Evolutionary conservation across 2,329 filamentous ascomycete species (phyloP).

Genomic region (Cladosporium halotolerans): DNA sequence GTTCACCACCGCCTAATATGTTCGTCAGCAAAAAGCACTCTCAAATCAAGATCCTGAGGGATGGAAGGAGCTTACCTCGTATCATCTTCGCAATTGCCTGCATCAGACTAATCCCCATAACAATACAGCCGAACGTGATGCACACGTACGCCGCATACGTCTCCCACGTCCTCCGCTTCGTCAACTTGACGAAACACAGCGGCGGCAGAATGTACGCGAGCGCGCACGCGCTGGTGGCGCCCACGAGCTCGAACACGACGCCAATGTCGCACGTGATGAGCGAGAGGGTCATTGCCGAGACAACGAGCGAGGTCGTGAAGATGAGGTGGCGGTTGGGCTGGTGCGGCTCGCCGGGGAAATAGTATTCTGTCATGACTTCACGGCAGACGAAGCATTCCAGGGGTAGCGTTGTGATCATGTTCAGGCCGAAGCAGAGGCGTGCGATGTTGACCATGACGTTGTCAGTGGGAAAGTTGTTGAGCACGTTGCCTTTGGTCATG

Average conservation of each 20-base stretch:
- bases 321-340: slow-evolving; percentile 78
- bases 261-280: slow-evolving; percentile 89
- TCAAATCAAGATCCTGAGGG: not conserved
- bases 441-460: slow-evolving; percentile 94
- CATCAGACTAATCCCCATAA: slow-evolving; percentile 75
- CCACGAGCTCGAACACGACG: slow-evolving; percentile 90
- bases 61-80: slow-evolving; percentile 19
- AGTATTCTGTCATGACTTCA: slow-evolving; percentile 91
- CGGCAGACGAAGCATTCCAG: slow-evolving; percentile 96
- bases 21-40: not conserved
- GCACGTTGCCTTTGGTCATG: slow-evolving; percentile 85
- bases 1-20: not conserved
- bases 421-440: slow-evolving; percentile 90
- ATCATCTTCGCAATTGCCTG: slow-evolving; percentile 65
- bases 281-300: slow-evolving; percentile 67
- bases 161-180: slow-evolving; percentile 54
- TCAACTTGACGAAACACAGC: slow-evolving; percentile 90
- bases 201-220: slow-evolving; percentile 94
- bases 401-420: slow-evolving; percentile 96
- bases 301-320: slow-evolving; percentile 76
- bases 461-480: slow-evolving; percentile 92
- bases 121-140: slow-evolving; percentile 69
- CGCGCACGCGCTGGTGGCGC: slow-evolving; percentile 87
- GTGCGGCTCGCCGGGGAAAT: slow-evolving; percentile 65
- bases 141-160: slow-evolving; percentile 60